Percentiles rank a stretch among this genome's conserved stretches.
Evolutionary conservation across 768 basidiomycete genomes (phyloP).

Genomic region (Boletus sp.): DNA sequence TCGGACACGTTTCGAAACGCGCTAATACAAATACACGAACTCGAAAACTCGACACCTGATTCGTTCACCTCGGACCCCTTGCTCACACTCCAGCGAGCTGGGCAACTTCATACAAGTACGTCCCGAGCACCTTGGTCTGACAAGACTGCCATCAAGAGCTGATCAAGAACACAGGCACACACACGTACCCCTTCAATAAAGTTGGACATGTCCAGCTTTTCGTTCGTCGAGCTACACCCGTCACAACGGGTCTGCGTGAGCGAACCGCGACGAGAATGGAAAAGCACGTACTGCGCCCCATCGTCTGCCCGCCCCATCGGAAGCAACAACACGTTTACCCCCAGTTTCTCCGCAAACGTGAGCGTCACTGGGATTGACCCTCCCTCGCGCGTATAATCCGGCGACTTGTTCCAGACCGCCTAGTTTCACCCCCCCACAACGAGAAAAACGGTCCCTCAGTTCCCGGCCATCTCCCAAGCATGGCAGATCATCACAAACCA

Average conservation of each 20-base stretch:
- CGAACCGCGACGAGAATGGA: neutral
- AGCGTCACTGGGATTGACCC: slow-evolving; percentile 93
- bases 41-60: neutral
- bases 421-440: neutral
- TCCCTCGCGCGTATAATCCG: slow-evolving; percentile 87
- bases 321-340: slow-evolving; percentile 82
- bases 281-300: slow-evolving; percentile 74
- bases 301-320: slow-evolving; percentile 96
- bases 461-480: neutral
- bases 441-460: neutral
- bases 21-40: neutral
- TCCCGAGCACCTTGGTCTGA: slow-evolving; percentile 34
- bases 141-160: neutral
- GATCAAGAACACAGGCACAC: neutral
- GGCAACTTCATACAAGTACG: slow-evolving; percentile 32
- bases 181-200: slow-evolving; percentile 72
- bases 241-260: neutral
- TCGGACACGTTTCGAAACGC: neutral
- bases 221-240: slow-evolving; percentile 74
- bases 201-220: slow-evolving; percentile 90
- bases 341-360: slow-evolving; percentile 86
- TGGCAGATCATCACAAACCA: neutral
- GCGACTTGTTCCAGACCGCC: slow-evolving; percentile 64
- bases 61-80: neutral
- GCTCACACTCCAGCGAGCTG: slow-evolving; percentile 16